Conservation (phyloP, 768 basidiomycete genomes). For the Glaciozyma antarctica region DNA sequence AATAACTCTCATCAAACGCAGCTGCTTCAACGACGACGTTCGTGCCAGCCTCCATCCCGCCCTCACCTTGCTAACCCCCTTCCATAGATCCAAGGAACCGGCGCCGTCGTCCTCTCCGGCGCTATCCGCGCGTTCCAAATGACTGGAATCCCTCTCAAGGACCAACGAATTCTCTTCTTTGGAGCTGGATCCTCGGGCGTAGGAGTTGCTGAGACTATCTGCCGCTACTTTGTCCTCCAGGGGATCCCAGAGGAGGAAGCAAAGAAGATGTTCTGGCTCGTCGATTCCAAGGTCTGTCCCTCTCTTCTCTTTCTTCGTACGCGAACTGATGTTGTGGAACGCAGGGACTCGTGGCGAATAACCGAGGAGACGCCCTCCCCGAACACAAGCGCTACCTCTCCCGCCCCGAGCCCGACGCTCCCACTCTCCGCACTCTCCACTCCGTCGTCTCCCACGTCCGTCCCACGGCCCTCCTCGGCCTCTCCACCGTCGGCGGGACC, state of each 20-base stretch:
- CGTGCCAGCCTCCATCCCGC: no score
- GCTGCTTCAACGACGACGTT: constrained; percentile 69
- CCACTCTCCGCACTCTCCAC: constrained; percentile 61
- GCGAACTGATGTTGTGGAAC: background rate
- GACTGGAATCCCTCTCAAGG: constrained; percentile 44
- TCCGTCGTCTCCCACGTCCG: constrained; percentile 71
- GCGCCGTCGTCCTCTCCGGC: constrained; percentile 78
- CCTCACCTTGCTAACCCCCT: no score
- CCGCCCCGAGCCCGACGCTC: constrained; percentile 65
- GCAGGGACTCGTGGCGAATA: constrained; percentile 70
- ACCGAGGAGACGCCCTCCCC: constrained; percentile 60
- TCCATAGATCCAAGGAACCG: constrained; percentile 64
- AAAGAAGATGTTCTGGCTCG: constrained; percentile 63
- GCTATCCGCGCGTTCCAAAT: constrained; percentile 60
- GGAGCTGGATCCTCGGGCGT: constrained; percentile 88
- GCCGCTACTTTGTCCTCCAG: constrained; percentile 73
- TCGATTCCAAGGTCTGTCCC: constrained; percentile 37
- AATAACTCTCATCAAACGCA: constrained; percentile 46
- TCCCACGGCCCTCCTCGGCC: constrained; percentile 79
- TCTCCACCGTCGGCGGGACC: constrained; percentile 74
- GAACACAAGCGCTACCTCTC: constrained; percentile 84
- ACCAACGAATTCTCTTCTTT: constrained; percentile 81
- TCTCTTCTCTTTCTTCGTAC: background rate
- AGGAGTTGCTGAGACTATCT: constrained; percentile 75
- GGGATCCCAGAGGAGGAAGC: constrained; percentile 70